Base-by-base conservation (phyloP, 805 yeast genomes). In the Wickerhamomyces hampshirensis region DNA sequence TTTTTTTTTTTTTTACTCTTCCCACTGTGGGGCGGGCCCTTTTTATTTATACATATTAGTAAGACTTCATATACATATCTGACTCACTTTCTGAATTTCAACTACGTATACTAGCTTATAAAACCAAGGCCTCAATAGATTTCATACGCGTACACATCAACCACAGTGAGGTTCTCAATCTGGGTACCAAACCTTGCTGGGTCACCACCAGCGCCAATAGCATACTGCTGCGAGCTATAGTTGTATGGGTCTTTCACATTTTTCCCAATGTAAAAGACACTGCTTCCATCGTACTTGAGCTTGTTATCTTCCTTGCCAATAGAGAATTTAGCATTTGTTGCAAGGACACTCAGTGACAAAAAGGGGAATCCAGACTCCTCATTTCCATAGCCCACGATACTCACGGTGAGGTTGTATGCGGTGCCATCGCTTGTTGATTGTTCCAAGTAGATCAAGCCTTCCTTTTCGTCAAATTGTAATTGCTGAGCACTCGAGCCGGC, bases 211-310 rank as follows among this genome's bases (percentile, higher is more conserved):
- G 54, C 51, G 14, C 48, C 54, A 37, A 61, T 56, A 35, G 53
- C 55, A 41, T 50, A 64, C 14, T 40, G 12, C 7, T 30, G 11
- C 14, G 43, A 26, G 24, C 70, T 64, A 53, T 58, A 63, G n/a
- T 42, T 28, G 58, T 69, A 70, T 18, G 73, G 71, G 47, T 71
- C 76, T 30, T 46, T 47, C 39, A 64, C 58, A 58, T 68, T 62
- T 62, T 58, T 65, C 46, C 65, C 65, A 33, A 68, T 74, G 47
- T 55, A 64, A 57, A 69, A 66, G 7, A 16, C 37, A 10, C 23
- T 23, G 11, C 10, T 21, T 21, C 11, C 65, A 29, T 59, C 50
- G 35, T 56, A 54, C 12, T 39, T 32, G 31, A 68, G 49, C 13
- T 40, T 36, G 21, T 54, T 59, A 34, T 43, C 40, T 6, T 33